These are phyloP conservation scores for Takashimella tepidaria DNA, from an alignment of 1,284 basidiomycete species.

Conservation along the genomic window DNA sequence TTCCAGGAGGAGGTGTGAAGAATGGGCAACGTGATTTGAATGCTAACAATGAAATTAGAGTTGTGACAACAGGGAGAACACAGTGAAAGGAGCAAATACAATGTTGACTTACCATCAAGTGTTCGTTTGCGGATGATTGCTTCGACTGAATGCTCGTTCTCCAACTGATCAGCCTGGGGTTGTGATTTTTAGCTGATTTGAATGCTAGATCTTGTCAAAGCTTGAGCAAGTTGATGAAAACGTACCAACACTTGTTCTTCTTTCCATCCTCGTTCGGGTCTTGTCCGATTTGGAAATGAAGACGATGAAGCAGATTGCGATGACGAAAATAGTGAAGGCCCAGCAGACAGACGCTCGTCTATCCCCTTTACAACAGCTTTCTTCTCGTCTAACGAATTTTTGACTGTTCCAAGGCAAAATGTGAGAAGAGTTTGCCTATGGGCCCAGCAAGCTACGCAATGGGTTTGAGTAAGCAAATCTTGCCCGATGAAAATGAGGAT, in stretches of 20 bases:
- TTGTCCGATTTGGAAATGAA: slow-evolving; percentile 22
- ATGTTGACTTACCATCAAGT: slow-evolving; percentile 59
- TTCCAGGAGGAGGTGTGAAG: slow-evolving; percentile 63
- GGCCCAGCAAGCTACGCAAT: slow-evolving; percentile 71
- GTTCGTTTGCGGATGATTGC: slow-evolving; percentile 71
- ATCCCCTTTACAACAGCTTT: slow-evolving; percentile 34
- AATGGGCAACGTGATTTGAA: slow-evolving; percentile 77
- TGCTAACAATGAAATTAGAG: slow-evolving; percentile 50
- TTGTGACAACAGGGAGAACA: not conserved
- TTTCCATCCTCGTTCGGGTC: slow-evolving; percentile 56
- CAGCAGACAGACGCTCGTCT: slow-evolving; percentile 14
- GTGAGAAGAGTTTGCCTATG: slow-evolving; percentile 69
- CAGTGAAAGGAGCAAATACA: not conserved
- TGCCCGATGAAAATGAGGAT: not conserved
- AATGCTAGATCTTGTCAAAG: too few relatives aligned
- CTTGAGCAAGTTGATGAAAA: too few relatives aligned
- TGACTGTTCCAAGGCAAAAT: slow-evolving; percentile 70
- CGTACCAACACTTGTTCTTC: slow-evolving; percentile 70
- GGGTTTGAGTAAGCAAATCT: not conserved
- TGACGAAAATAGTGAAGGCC: not conserved
- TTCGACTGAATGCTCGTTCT: slow-evolving; percentile 72
- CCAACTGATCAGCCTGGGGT: slow-evolving; percentile 66
- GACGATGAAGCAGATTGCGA: not conserved
- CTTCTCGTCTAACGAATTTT: slow-evolving; percentile 61
- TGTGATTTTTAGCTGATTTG: too few relatives aligned